These are phyloP conservation scores for Neurospora discreta DNA, from an alignment of 495 filamentous ascomycete genomes.

Conservation along the genomic window DNA sequence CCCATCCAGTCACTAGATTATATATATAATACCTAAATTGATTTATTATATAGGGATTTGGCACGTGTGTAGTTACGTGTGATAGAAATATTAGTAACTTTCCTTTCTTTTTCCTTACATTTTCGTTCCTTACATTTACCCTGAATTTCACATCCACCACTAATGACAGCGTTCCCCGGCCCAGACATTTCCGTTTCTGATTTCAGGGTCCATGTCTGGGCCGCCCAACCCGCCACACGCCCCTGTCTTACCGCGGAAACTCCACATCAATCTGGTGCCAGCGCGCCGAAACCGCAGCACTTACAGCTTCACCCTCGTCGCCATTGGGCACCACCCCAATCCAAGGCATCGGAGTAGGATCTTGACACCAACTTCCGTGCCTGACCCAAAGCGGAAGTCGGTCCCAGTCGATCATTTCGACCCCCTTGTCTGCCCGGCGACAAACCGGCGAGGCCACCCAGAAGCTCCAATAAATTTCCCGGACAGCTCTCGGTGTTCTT, in stretches of 20 bases:
- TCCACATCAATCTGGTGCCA: not conserved
- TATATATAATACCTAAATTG: too few species aligned
- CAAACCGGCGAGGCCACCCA: not conserved
- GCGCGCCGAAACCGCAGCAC: not conserved
- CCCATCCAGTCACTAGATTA: too few species aligned
- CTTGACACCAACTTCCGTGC: not conserved
- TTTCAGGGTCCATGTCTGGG: not conserved
- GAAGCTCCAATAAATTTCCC: not conserved
- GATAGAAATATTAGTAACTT: too few species aligned
- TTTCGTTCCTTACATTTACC: too few species aligned
- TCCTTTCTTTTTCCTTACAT: too few species aligned
- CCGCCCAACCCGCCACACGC: not conserved
- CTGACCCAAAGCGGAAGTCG: not conserved
- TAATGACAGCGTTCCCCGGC: not conserved
- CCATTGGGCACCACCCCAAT: not conserved
- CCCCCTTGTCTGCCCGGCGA: not conserved
- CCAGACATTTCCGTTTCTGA: not conserved
- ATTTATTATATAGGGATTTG: too few species aligned
- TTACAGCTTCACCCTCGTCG: not conserved
- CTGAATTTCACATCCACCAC: too few species aligned
- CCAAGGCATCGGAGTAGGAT: not conserved
- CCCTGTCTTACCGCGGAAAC: not conserved
- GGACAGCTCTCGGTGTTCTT: not conserved
- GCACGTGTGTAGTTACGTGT: too few species aligned
- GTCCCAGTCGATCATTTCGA: not conserved